These are phyloP conservation scores for Macrolepiota fuliginosa DNA, from an alignment of 768 basidiomycete genomes.

Conservation along the genomic window DNA sequence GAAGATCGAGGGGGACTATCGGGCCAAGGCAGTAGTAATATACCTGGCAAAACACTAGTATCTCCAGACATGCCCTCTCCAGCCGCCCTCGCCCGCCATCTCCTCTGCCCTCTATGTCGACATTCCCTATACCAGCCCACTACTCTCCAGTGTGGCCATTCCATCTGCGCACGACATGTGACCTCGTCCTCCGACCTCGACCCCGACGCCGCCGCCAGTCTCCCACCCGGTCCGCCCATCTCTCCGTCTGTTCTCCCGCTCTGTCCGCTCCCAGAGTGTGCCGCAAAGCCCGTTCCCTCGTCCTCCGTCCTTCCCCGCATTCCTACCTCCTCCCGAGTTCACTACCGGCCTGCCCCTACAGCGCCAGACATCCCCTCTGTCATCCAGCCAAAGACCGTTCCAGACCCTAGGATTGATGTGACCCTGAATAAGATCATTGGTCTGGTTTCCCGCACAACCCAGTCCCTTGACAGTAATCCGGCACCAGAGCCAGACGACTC, in stretches of 20 bases:
- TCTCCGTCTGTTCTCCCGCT: conserved; percentile 9
- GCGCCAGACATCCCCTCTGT: conserved; percentile 14
- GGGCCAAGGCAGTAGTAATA: not conserved
- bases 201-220: not conserved
- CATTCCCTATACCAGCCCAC: conserved; percentile 54
- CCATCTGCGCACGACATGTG: conserved; percentile 64
- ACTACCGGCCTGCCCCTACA: conserved; percentile 31
- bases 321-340: conserved; percentile 35
- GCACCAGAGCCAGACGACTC: conserved; percentile 24
- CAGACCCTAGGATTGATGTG: conserved; percentile 41
- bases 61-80: conserved; percentile 15
- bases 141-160: conserved; percentile 83
- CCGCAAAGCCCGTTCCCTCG: conserved; percentile 16
- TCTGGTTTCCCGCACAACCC: conserved; percentile 31
- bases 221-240: not conserved
- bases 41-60: not conserved
- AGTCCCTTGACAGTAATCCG: conserved; percentile 12
- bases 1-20: conserved; percentile 11
- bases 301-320: conserved; percentile 32
- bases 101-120: conserved; percentile 60
- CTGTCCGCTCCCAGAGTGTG: conserved; percentile 34
- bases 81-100: conserved; percentile 29
- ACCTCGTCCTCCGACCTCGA: conserved; percentile 18
- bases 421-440: conserved; percentile 53
- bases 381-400: conserved; percentile 16